Conservation (phyloP, 164 flowering plant species). For the Stephania cephalantha region DNA sequence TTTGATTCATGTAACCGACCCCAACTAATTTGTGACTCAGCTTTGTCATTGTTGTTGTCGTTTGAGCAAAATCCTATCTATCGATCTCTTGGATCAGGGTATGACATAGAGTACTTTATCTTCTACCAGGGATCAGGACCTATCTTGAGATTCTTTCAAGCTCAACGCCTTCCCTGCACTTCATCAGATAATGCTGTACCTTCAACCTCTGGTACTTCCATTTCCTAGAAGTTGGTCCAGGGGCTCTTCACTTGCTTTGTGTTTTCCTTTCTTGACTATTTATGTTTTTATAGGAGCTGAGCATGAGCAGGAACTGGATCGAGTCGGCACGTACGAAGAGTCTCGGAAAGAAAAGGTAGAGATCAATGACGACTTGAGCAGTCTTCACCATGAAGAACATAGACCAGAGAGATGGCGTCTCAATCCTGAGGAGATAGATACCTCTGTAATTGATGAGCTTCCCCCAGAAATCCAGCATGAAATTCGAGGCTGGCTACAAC, state of each 20-base stretch:
- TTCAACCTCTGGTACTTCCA: constrained; percentile 39
- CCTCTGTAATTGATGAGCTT: constrained; percentile 62
- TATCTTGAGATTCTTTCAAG: constrained; percentile 51
- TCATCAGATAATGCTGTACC: constrained; percentile 25
- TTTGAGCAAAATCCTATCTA: neutral
- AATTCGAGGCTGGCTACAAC: constrained; percentile 51
- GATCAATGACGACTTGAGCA: neutral
- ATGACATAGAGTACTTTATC: neutral
- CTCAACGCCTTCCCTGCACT: constrained; percentile 27
- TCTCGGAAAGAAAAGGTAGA: constrained; percentile 7
- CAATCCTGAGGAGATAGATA: constrained; percentile 71
- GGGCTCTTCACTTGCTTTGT: neutral
- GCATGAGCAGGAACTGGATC: constrained; percentile 9
- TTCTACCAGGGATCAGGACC: constrained; percentile 50
- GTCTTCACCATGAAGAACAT: constrained; percentile 16
- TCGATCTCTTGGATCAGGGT: neutral
- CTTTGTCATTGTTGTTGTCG: neutral
- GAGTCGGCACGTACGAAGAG: constrained; percentile 16
- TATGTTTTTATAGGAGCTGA: constrained; percentile 23
- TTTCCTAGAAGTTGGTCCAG: neutral
- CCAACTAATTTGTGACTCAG: neutral
- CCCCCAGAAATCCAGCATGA: constrained; percentile 77
- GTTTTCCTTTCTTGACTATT: neutral
- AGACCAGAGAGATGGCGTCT: constrained; percentile 42
- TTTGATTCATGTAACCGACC: too few relatives aligned